Evolutionary conservation across 495 filamentous ascomycete species (phyloP).

Genomic region (Aspergillus steynii): DNA sequence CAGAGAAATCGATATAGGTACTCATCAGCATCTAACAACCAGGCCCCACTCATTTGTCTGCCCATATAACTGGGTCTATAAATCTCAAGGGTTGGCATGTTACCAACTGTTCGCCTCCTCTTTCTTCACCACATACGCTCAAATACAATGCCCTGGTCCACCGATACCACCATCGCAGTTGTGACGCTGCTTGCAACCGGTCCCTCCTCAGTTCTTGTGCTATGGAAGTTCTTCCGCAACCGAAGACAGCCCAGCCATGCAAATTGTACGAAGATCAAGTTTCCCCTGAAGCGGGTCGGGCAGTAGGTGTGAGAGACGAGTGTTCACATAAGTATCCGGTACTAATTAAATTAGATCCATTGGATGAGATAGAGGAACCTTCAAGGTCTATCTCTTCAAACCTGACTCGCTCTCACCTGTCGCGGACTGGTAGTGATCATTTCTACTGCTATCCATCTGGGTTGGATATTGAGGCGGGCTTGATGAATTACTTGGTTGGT

Average conservation of each 20-base stretch:
- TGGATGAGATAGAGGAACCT: neutral
- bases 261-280: neutral
- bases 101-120: no score
- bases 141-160: neutral
- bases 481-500: neutral
- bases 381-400: neutral
- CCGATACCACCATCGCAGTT: neutral
- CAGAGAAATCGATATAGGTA: neutral
- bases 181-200: neutral
- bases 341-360: neutral
- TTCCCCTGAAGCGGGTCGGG: neutral
- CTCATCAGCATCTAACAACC: no score
- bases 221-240: neutral
- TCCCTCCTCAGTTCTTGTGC: neutral
- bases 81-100: no score
- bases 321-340: neutral
- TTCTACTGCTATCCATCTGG: neutral
- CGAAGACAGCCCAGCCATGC: neutral
- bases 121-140: neutral
- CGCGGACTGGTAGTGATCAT: neutral
- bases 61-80: no score
- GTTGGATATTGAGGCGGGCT: neutral
- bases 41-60: no score
- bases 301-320: neutral
- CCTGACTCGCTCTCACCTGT: neutral